Evolutionary conservation across 2,329 filamentous ascomycete genomes (phyloP).

Genomic region (Akanthomyces muscarius): DNA sequence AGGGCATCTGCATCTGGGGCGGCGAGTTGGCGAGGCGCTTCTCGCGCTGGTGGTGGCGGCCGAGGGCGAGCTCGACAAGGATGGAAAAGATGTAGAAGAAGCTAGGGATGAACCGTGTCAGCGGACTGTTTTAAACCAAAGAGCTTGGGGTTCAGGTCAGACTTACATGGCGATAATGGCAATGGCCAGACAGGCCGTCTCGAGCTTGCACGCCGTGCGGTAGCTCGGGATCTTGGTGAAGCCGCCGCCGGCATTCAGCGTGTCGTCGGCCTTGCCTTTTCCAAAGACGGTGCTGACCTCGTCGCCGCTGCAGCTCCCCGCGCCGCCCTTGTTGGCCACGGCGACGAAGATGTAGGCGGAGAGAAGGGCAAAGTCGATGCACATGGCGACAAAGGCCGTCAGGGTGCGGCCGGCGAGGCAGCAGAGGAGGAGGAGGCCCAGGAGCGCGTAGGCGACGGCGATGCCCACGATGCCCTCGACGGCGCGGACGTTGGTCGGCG

Average conservation of each 20-base stretch:
- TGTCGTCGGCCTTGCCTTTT: constrained; percentile 50
- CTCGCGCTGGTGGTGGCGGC: constrained; percentile 68
- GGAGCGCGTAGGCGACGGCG: constrained; percentile 68
- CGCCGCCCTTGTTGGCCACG: constrained; percentile 66
- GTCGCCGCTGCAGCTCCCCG: constrained; percentile 55
- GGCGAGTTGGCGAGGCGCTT: constrained; percentile 59
- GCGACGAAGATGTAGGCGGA: constrained; percentile 80
- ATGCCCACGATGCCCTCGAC: constrained; percentile 75
- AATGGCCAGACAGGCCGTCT: constrained; percentile 74
- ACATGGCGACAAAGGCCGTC: constrained; percentile 67
- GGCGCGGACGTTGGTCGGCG: constrained; percentile 63
- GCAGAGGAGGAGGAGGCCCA: constrained; percentile 71
- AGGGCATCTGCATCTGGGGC: constrained; percentile 15
- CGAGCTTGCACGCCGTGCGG: constrained; percentile 62
- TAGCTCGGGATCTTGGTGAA: constrained; percentile 47
- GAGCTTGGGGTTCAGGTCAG: too few species aligned
- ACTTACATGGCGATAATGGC: constrained; percentile 71
- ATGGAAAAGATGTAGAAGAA: constrained; percentile 74
- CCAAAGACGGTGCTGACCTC: constrained; percentile 67
- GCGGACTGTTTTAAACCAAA: too few species aligned
- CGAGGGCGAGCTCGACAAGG: constrained; percentile 62
- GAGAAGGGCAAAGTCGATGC: constrained; percentile 73
- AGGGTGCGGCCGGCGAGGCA: constrained; percentile 71
- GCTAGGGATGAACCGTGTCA: constrained; percentile 33
- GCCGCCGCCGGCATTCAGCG: constrained; percentile 43